Evolutionary conservation across 352 stramenopile genomes (phyloP), one percentile per base, ranked within the genome.

Genomic region (Pelagophyceae sp.): DNA sequence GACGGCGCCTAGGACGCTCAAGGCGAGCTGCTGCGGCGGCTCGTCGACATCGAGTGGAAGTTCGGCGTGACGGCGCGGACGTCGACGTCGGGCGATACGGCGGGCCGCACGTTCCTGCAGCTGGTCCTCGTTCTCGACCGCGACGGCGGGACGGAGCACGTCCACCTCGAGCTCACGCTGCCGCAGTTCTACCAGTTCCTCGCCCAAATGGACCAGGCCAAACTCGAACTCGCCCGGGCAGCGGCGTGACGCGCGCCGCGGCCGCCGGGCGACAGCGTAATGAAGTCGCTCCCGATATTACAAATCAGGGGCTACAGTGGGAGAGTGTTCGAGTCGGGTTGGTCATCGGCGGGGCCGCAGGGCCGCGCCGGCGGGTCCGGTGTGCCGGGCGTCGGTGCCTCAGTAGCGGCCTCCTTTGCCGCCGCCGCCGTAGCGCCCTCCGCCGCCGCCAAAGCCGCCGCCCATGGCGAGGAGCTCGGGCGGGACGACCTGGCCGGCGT

Each of bases 401-500:
- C 23, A 54, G 45, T 54, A 54, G 45, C 45, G 45, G 45, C 45
- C 45, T 23, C 45, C 11, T 11, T 23, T 23, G 45, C 45, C 45
- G 45, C 45, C 45, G 45, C 45, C 45, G 54, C 54, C 54, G 54
- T 63, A 63, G 54, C 91, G 83, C 38, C 90, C 83, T 80, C 86
- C 79, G 61, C 89, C 86, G 58, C 81, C 76, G 76, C 86, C 78
- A 40, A 90, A 82, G 45, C 82, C 69, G 32, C 64, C 38, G 51
- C 86, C 82, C 64, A 95, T 83, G 32, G 85, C 83, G 37, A 87
- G 83, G 37, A 97, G 83, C 31, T 94, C 88, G 64, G 84, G 86
- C 6, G 92, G 92, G n/a, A 97, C 88, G 32, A 92, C 81, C 79
- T 97, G 92, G 0, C 91, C 84, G 1, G 91, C 91, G 61, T 96